These are phyloP conservation scores for Calonectria pauciramosa DNA, from an alignment of 2,329 filamentous ascomycete species.

Conservation along the genomic window DNA sequence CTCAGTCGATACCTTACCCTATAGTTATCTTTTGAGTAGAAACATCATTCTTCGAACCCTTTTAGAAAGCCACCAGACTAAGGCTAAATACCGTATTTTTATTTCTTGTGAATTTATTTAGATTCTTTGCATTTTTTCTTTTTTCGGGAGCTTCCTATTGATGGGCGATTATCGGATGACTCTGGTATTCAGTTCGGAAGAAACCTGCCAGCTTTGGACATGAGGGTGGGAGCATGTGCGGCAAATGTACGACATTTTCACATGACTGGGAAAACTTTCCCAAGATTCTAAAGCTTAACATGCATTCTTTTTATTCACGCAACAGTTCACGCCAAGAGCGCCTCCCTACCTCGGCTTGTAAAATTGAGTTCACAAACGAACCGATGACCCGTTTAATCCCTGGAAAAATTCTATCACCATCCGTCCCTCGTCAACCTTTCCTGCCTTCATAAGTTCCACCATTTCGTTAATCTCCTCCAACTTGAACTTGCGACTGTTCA, in stretches of 20 bases:
- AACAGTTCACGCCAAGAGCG: neutral
- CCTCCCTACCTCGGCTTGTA: neutral
- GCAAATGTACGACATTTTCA: neutral
- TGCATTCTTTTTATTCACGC: neutral
- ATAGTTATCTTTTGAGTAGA: neutral
- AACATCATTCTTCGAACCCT: neutral
- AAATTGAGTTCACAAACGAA: neutral
- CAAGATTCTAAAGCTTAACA: too few relatives aligned
- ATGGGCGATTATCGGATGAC: neutral
- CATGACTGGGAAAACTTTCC: neutral
- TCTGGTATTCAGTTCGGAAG: fast-evolving
- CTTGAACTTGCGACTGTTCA: slow-evolving; percentile 2
- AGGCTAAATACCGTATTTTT: too few relatives aligned
- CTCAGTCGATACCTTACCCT: neutral
- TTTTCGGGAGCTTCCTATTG: neutral
- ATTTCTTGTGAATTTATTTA: neutral
- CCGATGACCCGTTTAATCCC: neutral
- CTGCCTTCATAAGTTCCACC: slow-evolving; percentile 3
- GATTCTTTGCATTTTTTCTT: neutral
- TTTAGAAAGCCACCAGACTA: too few relatives aligned
- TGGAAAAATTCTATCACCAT: slow-evolving; percentile 12
- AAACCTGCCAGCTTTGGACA: neutral
- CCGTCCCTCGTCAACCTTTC: neutral
- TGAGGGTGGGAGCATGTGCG: neutral
- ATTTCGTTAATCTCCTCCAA: slow-evolving; percentile 1